These are phyloP conservation scores for Leptographium lundbergii DNA, from an alignment of 2,329 filamentous ascomycete genomes.

Conservation along the genomic window DNA sequence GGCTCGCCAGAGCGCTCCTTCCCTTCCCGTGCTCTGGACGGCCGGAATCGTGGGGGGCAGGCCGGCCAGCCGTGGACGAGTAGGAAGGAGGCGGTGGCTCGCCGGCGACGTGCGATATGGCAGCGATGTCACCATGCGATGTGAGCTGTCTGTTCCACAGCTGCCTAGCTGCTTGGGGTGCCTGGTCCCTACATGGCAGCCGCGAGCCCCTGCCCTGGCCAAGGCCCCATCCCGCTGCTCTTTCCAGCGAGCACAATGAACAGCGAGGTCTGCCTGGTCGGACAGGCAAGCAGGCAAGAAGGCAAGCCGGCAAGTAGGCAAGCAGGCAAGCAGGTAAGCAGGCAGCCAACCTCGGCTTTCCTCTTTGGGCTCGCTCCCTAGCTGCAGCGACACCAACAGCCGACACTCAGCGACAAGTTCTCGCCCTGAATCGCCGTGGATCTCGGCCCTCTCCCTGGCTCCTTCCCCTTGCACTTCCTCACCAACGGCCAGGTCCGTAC, in stretches of 20 bases:
- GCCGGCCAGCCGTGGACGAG: neutral
- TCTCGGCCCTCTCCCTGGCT: neutral
- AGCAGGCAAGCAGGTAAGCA: neutral
- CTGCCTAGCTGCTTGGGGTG: neutral
- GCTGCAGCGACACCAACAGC: neutral
- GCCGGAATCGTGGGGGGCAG: neutral
- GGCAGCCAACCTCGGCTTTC: neutral
- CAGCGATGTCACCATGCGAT: neutral
- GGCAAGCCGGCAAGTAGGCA: neutral
- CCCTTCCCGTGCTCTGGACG: neutral
- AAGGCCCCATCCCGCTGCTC: neutral
- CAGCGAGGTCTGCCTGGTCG: too few relatives aligned
- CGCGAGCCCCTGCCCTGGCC: neutral
- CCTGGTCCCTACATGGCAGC: neutral
- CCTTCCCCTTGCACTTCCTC: neutral
- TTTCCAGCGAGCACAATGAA: neutral
- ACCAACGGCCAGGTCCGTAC: too few relatives aligned
- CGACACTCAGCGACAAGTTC: too few relatives aligned
- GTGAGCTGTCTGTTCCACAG: neutral
- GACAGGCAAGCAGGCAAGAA: too few relatives aligned
- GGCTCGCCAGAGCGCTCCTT: neutral
- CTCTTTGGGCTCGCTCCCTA: neutral
- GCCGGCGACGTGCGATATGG: neutral
- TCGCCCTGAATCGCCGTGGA: too few relatives aligned
- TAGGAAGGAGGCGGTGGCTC: neutral